Base-by-base conservation (phyloP, 2,329 filamentous ascomycete species). In the Ceratocystis colombiana region DNA sequence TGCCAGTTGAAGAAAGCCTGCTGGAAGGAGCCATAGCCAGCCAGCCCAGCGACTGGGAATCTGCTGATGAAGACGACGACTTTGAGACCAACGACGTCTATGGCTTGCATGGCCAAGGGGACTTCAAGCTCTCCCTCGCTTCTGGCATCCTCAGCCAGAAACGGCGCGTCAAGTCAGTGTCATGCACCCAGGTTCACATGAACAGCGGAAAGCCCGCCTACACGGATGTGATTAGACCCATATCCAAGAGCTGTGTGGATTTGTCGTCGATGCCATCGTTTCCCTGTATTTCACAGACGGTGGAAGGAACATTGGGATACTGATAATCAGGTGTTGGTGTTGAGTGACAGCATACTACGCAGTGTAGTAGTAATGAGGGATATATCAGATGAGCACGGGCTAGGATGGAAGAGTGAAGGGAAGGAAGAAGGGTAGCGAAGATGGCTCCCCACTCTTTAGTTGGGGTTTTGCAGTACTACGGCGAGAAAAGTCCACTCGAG, bases 231-330 rank as follows among this genome's bases (percentile, higher is more conserved):
- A 57, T 33, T 33, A 57, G 22, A 25, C 22, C 53, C 12, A 33
- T 33, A 25, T 57, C 53, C 12, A 57, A 57, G 28, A 57, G 53
- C 25, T 57, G 53, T 15, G 22, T 57, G 8, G 53, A 57, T n/a
- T 33, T 44, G 28, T 30, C 33, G 12, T 45, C 61, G 20, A 22
- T 45, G 22, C 44, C 20, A n/a, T 41, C 61, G 20, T 44, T 44
- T 44, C 45, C 61, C 2, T 15, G 33, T 15, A 44, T 62, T n/a
- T 1, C 61, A 15, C 61, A 62, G 30, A n/a, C 20, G 8, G 22
- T 57, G 28, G 25, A 57, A 17, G 53, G 53, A 12, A 33, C 53
- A 5, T 33, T 12, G 15, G 53, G 53, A 25, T 57, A 57, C 28
- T 57, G 30, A 28, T 17, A n/a, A 15, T 7, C 10, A 30, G 53